Conservation (phyloP, 2,329 filamentous ascomycete species). For the Microascus cirrosus region DNA sequence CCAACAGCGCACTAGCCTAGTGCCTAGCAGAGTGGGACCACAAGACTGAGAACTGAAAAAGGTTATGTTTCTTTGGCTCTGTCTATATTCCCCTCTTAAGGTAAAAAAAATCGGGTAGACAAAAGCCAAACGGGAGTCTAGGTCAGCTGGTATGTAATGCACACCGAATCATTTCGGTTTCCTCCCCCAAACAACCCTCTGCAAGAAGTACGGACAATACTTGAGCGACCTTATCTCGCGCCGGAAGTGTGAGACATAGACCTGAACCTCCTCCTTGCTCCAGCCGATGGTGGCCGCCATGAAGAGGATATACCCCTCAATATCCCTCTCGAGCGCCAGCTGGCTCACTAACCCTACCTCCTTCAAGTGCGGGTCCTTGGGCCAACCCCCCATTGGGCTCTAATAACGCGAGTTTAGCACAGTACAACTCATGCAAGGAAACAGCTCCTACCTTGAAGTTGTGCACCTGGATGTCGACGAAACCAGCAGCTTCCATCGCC, state of each 20-base stretch:
- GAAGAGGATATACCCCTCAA: conserved; percentile 14
- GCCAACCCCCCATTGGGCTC: conserved; percentile 14
- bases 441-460: conserved; percentile 4
- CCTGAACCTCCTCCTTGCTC: conserved; percentile 15
- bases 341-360: conserved; percentile 14
- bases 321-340: conserved; percentile 11
- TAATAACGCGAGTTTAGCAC: background rate
- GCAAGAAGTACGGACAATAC: conserved; percentile 16
- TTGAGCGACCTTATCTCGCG: conserved; percentile 16
- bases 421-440: background rate
- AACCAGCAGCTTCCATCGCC: conserved; percentile 8
- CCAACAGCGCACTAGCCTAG: too few relatives aligned
- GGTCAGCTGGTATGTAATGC: too few relatives aligned
- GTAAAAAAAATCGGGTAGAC: too few relatives aligned
- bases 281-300: conserved; percentile 10
- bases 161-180: too few relatives aligned
- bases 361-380: conserved; percentile 16
- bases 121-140: too few relatives aligned
- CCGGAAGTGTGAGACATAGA: conserved; percentile 19
- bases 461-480: conserved; percentile 6
- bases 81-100: too few relatives aligned
- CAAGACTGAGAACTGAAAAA: too few relatives aligned
- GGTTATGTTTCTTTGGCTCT: too few relatives aligned
- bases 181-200: conserved; percentile 5
- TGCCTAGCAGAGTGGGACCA: too few relatives aligned